A percentile compares a stretch with the other conserved stretches of the same genome.
These are phyloP conservation scores for Colletotrichum eremochloae DNA, from an alignment of 2,329 filamentous ascomycete species.

Conservation along the genomic window DNA sequence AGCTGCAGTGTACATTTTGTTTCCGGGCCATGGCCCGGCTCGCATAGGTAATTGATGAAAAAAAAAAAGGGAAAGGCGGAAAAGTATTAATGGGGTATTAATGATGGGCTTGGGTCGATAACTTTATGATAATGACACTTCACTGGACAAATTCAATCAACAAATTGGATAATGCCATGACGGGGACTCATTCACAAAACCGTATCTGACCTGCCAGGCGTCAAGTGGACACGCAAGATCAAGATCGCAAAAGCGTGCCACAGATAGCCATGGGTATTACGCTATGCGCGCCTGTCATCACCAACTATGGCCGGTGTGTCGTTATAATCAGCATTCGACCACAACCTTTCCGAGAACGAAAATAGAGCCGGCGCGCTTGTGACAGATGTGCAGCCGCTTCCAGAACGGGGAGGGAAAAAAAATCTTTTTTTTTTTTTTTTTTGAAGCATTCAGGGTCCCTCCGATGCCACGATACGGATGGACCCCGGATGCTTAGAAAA, in stretches of 20 bases:
- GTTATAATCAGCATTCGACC: background rate
- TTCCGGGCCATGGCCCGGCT: background rate
- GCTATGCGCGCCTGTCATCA: background rate
- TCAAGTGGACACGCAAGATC: background rate
- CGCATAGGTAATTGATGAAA: background rate
- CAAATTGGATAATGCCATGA: background rate
- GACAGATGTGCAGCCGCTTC: background rate
- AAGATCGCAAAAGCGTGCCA: background rate
- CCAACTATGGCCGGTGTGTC: background rate
- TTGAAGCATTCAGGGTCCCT: slow-evolving; percentile 31
- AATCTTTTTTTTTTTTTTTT: background rate
- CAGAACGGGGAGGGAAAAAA: background rate
- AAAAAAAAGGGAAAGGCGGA: background rate
- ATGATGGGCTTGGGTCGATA: background rate
- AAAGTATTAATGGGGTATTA: background rate
- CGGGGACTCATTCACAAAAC: background rate
- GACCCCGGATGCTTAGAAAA: slow-evolving; percentile 25
- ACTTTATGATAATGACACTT: background rate
- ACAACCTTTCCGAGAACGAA: background rate
- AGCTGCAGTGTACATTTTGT: background rate
- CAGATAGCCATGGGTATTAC: background rate
- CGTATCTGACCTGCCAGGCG: background rate
- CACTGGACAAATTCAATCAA: background rate
- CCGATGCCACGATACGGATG: slow-evolving; percentile 33
- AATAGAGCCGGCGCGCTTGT: background rate